phyloP scores from a whole-genome alignment of 495 filamentous ascomycete species.

The Endocarpon pusillum region DNA sequence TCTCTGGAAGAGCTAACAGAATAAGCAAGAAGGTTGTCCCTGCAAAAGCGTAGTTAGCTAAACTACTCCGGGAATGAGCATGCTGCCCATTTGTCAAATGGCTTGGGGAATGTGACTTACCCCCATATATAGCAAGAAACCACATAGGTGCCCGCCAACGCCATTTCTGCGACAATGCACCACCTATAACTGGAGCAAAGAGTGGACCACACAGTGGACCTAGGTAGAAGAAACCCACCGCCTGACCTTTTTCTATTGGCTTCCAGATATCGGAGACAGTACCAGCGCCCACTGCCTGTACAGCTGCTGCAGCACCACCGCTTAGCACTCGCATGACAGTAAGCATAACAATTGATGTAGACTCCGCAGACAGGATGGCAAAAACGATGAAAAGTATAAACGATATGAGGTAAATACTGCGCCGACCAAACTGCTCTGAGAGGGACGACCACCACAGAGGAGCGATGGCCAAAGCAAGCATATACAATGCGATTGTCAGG shows the following conservation, averaged over 20 bases:
- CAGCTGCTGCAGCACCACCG: slow-evolving; percentile 71
- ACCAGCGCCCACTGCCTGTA: slow-evolving; percentile 84
- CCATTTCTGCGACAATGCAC: slow-evolving; percentile 48
- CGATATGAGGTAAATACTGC: slow-evolving; percentile 71
- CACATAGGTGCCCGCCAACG: slow-evolving; percentile 79
- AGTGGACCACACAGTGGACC: slow-evolving; percentile 80
- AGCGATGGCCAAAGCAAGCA: slow-evolving; percentile 81
- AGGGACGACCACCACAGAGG: slow-evolving; percentile 93
- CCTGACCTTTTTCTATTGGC: slow-evolving; percentile 54
- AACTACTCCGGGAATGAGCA: too few species aligned
- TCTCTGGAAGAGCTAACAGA: slow-evolving; percentile 56
- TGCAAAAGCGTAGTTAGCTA: slow-evolving; percentile 7
- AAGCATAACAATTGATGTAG: slow-evolving; percentile 65
- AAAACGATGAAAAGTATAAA: slow-evolving; percentile 71
- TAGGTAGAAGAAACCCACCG: slow-evolving; percentile 90
- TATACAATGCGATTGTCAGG: slow-evolving; percentile 70
- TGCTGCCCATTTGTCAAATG: too few species aligned
- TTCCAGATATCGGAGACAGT: slow-evolving; percentile 92
- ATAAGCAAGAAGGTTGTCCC: slow-evolving; percentile 40
- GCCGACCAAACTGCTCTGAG: slow-evolving; percentile 64
- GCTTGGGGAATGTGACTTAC: neutral
- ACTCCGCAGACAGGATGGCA: slow-evolving; percentile 53
- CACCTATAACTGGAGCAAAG: slow-evolving; percentile 75
- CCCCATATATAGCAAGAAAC: slow-evolving; percentile 71
- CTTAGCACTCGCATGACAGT: slow-evolving; percentile 68